Evolutionary conservation across 2,329 filamentous ascomycete genomes (phyloP), one percentile per base, ranked within the genome.

Genomic region (Colletotrichum spaethianum): DNA sequence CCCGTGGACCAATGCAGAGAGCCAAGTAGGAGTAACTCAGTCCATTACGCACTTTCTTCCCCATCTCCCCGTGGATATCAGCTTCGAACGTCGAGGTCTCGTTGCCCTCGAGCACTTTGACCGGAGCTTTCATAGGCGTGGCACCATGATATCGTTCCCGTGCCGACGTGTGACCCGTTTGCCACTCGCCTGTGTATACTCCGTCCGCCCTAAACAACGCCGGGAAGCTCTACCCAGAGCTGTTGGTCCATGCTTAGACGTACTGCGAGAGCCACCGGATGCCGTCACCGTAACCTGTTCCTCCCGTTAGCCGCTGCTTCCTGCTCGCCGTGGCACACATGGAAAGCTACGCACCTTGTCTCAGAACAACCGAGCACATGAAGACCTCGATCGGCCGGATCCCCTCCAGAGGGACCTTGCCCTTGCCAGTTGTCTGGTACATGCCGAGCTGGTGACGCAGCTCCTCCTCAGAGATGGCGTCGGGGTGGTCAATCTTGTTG

Each of bases 401-500:
- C 42, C 94, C 94, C 87, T 98, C 95, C 76, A 96, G 88, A 75
- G 93, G 94, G 74, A 97, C 92, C 89, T 97, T 97, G 84, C 95
- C 95, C 90, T 98, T 98, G 79, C 95, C 95, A 73, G 94, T 98
- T 67, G 95, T 98, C 86, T 98, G 96, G 86, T 97, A 98, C 79
- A 99, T 86, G 74, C 96, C 96, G 71, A 99, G 88, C 83, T 95
- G 93, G 82, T 96, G 93, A 83, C 96, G 91, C 80, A 98, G 90
- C 86, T 98, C 94, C 79, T 98, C 96, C 89, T 99, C 96, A 76
- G 93, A 96, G 66, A 98, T 92, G 74, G 96, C 96, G 77, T 97
- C 93, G 65, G 95, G 95, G 87, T 98, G 95, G 84, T 99, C 96
- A 83, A 99, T 99, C 91, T 99, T 99, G 91, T 99, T 99, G 78